phyloP scores from a whole-genome alignment of 345 rosid genomes.

The Eucalyptus erythrocorys region DNA sequence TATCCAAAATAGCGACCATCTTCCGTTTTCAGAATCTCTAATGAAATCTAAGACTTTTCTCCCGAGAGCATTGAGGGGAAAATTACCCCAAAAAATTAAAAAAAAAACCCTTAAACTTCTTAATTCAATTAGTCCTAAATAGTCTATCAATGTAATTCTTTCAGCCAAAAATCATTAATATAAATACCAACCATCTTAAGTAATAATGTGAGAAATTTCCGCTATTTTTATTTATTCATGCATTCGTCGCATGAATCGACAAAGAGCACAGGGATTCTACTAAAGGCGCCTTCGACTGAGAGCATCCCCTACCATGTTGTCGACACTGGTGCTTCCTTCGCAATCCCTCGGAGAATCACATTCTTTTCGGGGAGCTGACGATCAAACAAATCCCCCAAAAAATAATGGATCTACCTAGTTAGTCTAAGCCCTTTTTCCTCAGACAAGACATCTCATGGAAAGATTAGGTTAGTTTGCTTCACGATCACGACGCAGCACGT shows the following conservation, averaged over 20 bases:
- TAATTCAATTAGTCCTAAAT: too few species aligned
- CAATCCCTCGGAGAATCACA: neutral
- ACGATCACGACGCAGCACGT: neutral
- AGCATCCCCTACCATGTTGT: too few species aligned
- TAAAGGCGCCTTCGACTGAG: too few species aligned
- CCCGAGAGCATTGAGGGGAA: neutral
- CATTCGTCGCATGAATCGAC: too few species aligned
- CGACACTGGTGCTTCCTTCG: too few species aligned
- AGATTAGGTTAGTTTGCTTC: neutral
- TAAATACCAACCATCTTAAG: accelerated
- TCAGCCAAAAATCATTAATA: accelerated
- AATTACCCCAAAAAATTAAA: too few species aligned
- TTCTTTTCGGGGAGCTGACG: neutral
- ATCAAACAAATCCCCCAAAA: too few species aligned
- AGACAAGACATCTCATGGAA: neutral
- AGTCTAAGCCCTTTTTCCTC: neutral
- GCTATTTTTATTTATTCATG: too few species aligned
- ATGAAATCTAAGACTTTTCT: neutral
- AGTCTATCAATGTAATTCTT: too few species aligned
- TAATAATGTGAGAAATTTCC: accelerated
- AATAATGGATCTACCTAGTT: neutral
- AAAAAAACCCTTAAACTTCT: too few species aligned
- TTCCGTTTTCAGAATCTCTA: neutral
- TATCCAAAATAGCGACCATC: neutral
- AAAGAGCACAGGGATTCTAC: too few species aligned